Conservation (phyloP, 805 yeast species). For the Yarrowia deformans region DNA sequence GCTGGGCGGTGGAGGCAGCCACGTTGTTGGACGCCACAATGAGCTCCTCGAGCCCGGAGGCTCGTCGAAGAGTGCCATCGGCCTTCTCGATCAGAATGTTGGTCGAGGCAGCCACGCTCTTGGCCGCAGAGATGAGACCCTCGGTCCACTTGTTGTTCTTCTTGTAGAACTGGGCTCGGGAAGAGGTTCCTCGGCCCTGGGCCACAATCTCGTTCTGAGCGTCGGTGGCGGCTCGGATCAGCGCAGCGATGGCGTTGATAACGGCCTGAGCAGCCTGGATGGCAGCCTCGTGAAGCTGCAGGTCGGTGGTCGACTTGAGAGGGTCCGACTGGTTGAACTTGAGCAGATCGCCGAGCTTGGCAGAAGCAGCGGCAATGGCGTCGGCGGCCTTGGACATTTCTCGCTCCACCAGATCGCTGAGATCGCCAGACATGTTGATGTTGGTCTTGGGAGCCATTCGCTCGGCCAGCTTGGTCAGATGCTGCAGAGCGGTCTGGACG, state of each 20-base stretch:
- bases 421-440: constrained; percentile 53
- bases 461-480: constrained; percentile 63
- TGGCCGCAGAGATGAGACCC: constrained; percentile 88
- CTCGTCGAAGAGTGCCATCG: constrained; percentile 73
- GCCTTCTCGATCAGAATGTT: constrained; percentile 84
- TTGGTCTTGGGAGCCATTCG: constrained; percentile 58
- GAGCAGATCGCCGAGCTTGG: constrained; percentile 62
- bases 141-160: constrained; percentile 93
- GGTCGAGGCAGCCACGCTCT: constrained; percentile 84
- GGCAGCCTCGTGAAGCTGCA: constrained; percentile 77
- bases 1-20: constrained; percentile 89
- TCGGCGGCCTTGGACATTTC: constrained; percentile 78
- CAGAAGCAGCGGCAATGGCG: constrained; percentile 70
- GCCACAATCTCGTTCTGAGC: constrained; percentile 83
- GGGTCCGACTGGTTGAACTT: constrained; percentile 58
- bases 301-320: constrained; percentile 60
- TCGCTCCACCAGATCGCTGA: constrained; percentile 72
- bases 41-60: constrained; percentile 78
- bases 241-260: constrained; percentile 74
- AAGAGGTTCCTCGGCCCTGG: constrained; percentile 68
- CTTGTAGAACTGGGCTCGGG: constrained; percentile 78
- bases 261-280: constrained; percentile 80
- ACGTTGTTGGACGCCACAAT: constrained; percentile 92
- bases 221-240: constrained; percentile 77
- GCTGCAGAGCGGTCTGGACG: constrained; percentile 74